Conservation (phyloP, 2,329 filamentous ascomycete species). For the Chrysoporthe austroafricana region DNA sequence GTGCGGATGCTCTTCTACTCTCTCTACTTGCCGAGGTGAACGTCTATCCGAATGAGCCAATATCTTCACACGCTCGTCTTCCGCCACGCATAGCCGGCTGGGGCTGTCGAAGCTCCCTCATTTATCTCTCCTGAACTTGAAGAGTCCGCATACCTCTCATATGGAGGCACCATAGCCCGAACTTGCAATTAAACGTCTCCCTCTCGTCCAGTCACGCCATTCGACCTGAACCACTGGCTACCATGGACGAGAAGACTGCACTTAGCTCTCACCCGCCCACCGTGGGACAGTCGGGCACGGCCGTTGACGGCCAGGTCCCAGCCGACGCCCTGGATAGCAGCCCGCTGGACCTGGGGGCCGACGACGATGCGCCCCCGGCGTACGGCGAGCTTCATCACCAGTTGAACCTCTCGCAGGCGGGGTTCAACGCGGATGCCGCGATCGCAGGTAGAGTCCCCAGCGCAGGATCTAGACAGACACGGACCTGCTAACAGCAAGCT, state of each 20-base stretch:
- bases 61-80: no score
- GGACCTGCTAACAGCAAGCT: conserved; percentile 18
- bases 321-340: conserved; percentile 31
- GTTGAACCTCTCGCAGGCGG: conserved; percentile 63
- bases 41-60: no score
- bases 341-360: conserved; percentile 44
- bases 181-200: no score
- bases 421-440: conserved; percentile 64
- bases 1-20: no score
- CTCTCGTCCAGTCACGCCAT: no score
- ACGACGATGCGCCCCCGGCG: conserved; percentile 54
- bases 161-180: no score
- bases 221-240: conserved; percentile 33
- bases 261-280: conserved; percentile 10
- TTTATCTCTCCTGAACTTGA: no score
- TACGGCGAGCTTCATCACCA: conserved; percentile 63
- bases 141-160: no score
- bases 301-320: conserved; percentile 30
- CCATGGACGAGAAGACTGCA: conserved; percentile 20
- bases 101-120: no score
- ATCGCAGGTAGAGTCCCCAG: conserved; percentile 51
- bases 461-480: neutral
- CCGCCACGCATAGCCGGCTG: no score
- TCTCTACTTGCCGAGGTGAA: no score
- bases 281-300: neutral